These are phyloP conservation scores for Fragaria vesca DNA, from an alignment of 306 rosid genomes.

Conservation along the genomic window DNA sequence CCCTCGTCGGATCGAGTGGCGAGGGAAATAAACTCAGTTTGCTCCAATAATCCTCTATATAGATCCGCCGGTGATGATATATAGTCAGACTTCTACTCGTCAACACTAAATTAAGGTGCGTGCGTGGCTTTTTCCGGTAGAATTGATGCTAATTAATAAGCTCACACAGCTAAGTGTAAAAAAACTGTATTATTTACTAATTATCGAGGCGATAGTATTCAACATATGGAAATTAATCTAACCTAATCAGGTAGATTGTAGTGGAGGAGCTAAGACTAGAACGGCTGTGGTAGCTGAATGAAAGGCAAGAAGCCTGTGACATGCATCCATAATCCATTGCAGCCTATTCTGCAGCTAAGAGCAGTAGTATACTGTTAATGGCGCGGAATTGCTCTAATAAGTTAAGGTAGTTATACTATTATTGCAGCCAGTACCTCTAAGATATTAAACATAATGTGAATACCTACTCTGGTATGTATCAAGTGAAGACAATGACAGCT, in stretches of 20 bases:
- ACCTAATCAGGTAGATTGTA: not conserved
- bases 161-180: not conserved
- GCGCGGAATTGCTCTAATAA: conserved; percentile 23
- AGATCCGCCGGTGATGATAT: not conserved
- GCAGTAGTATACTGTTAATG: conserved; percentile 12
- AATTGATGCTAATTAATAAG: not conserved
- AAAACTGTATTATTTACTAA: not conserved
- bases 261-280: not conserved
- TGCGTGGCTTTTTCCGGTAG: not conserved
- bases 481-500: conserved; percentile 36
- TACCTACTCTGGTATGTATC: conserved; percentile 17
- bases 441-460: conserved; percentile 9
- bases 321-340: not conserved
- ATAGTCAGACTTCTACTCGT: not conserved
- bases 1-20: not conserved
- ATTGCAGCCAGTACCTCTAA: conserved; percentile 26
- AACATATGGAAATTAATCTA: not conserved
- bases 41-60: not conserved
- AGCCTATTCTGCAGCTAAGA: not conserved
- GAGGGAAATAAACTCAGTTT: too few relatives aligned
- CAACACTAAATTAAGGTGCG: not conserved
- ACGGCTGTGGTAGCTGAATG: conserved; percentile 13
- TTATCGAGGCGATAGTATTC: not conserved
- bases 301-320: conserved; percentile 37
- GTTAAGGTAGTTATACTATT: conserved; percentile 30